Conservation (phyloP, 768 basidiomycete genomes). For the Phanerochaete carnosa region DNA sequence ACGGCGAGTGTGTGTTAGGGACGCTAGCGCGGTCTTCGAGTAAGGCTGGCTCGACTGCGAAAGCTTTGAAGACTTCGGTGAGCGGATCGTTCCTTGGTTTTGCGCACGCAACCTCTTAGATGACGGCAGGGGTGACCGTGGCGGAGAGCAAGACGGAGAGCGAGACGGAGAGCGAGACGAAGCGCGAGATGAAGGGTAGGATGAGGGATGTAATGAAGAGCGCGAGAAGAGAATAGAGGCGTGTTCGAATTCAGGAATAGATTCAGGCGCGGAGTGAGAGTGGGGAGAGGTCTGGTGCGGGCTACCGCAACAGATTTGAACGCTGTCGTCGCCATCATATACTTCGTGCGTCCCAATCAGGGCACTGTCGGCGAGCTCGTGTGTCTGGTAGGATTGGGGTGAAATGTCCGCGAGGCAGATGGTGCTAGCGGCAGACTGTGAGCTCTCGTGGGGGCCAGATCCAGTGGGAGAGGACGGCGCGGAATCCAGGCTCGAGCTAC, state of each 20-base stretch:
- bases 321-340: not conserved
- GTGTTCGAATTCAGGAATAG: not conserved
- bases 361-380: not conserved
- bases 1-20: not conserved
- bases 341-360: not conserved
- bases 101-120: too few relatives aligned
- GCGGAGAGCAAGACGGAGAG: too few relatives aligned
- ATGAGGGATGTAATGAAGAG: too few relatives aligned
- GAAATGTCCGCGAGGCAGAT: slow-evolving; percentile 5
- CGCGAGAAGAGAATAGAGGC: too few relatives aligned
- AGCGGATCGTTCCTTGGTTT: not conserved
- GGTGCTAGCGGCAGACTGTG: not conserved
- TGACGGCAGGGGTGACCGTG: too few relatives aligned
- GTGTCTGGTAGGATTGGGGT: not conserved
- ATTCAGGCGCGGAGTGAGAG: not conserved
- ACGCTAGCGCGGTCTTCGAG: not conserved
- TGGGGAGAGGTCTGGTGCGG: not conserved
- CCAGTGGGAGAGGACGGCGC: too few relatives aligned
- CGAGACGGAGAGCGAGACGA: too few relatives aligned
- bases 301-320: not conserved
- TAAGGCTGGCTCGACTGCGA: not conserved
- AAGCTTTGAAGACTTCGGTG: not conserved
- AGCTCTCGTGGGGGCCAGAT: too few relatives aligned
- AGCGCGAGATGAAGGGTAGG: too few relatives aligned
- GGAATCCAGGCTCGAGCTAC: too few relatives aligned